Conservation (phyloP, 352 stramenopile species). For the Saprolegnia parasitica region DNA sequence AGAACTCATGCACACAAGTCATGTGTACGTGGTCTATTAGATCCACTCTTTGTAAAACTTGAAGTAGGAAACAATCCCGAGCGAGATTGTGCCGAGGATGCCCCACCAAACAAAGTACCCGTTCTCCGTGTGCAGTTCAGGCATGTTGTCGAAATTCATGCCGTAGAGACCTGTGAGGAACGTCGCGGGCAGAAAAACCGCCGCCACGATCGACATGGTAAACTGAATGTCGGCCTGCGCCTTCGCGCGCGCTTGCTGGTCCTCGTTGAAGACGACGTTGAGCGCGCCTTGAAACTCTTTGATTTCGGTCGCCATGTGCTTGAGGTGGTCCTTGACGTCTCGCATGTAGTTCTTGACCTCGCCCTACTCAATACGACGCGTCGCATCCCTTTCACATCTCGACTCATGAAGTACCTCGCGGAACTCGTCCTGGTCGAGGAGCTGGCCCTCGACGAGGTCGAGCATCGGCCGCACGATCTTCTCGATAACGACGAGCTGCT, state of each 20-base stretch:
- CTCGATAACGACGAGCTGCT: slow-evolving; percentile 73
- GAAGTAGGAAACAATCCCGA: slow-evolving; percentile 50
- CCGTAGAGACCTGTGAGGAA: slow-evolving; percentile 86
- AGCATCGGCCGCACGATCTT: slow-evolving; percentile 63
- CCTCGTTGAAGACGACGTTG: slow-evolving; percentile 58
- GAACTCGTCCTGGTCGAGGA: slow-evolving; percentile 67
- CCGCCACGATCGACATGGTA: slow-evolving; percentile 73
- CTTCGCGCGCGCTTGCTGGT: slow-evolving; percentile 53
- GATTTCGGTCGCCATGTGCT: slow-evolving; percentile 73
- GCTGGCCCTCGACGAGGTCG: slow-evolving; percentile 60
- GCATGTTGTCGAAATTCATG: slow-evolving; percentile 89
- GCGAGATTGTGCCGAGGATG: slow-evolving; percentile 45
- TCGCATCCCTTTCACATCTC: too few species aligned
- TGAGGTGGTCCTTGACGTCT: slow-evolving; percentile 81
- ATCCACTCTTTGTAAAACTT: slow-evolving; percentile 72
- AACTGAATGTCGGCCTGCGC: slow-evolving; percentile 77
- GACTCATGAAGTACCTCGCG: slow-evolving; percentile 25
- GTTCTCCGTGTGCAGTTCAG: slow-evolving; percentile 64
- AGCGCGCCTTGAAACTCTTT: slow-evolving; percentile 73
- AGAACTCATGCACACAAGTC: too few species aligned
- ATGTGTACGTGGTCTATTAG: slow-evolving; percentile 6
- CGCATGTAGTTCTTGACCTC: slow-evolving; percentile 76
- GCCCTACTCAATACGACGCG: slow-evolving; percentile 32
- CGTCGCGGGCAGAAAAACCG: slow-evolving; percentile 76
- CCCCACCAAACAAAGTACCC: slow-evolving; percentile 82